phyloP scores from a whole-genome alignment of 1,284 basidiomycete species.

The Puccinia polysora region DNA sequence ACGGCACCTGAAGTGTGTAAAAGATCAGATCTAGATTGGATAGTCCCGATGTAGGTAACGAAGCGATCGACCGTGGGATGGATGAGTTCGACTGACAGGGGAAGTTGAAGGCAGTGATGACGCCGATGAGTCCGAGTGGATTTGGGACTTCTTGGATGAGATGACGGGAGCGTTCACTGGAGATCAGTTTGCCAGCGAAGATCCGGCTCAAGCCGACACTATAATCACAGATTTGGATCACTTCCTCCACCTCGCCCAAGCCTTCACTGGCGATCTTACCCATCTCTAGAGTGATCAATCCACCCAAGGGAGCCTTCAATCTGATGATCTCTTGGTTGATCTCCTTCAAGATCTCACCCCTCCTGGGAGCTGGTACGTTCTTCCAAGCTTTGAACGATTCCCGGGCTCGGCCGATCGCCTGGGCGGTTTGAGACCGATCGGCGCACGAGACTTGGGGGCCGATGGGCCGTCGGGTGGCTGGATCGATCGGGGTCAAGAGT shows the following conservation, averaged over 20 bases:
- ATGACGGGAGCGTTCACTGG: slow-evolving; percentile 48
- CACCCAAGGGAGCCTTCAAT: slow-evolving; percentile 77
- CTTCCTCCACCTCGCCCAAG: slow-evolving; percentile 87
- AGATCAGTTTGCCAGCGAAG: slow-evolving; percentile 48
- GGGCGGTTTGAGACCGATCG: slow-evolving; percentile 64
- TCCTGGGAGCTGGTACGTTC: slow-evolving; percentile 72
- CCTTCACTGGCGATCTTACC: slow-evolving; percentile 90
- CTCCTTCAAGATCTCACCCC: slow-evolving; percentile 82
- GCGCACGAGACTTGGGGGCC: slow-evolving; percentile 56
- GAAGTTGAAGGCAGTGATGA: slow-evolving; percentile 53
- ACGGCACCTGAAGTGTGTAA: slow-evolving; percentile 45
- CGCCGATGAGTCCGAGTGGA: slow-evolving; percentile 84
- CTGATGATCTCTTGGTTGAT: slow-evolving; percentile 73
- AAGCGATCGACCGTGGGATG: slow-evolving; percentile 85
- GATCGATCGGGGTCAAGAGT: slow-evolving; percentile 47
- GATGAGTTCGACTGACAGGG: slow-evolving; percentile 23
- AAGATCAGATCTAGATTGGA: slow-evolving; percentile 15
- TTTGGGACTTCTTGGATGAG: slow-evolving; percentile 57
- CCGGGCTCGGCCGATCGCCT: slow-evolving; percentile 62
- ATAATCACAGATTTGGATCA: slow-evolving; percentile 79
- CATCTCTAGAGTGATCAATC: slow-evolving; percentile 69
- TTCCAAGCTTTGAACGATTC: slow-evolving; percentile 70
- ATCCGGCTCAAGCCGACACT: slow-evolving; percentile 63
- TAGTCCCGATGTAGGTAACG: slow-evolving; percentile 56
- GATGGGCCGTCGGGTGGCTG: slow-evolving; percentile 48